Evolutionary conservation across 148 eudicot genomes (phyloP).

Genomic region (Tetragonia tetragonoides): DNA sequence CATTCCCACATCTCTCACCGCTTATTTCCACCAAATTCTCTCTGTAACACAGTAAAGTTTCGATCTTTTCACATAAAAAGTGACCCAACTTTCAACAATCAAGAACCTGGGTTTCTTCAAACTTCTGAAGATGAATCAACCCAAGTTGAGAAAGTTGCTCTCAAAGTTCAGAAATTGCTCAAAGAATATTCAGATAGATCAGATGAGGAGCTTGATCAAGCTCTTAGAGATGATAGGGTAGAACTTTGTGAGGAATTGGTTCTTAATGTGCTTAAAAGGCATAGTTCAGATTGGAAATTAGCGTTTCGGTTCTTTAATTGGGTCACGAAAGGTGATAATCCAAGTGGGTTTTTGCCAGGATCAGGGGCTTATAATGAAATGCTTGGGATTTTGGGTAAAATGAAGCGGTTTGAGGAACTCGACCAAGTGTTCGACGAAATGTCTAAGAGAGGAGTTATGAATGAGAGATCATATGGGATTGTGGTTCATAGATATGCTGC

Average conservation of each 20-base stretch:
- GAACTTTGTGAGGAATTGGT: constrained; percentile 48
- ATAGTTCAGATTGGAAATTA: constrained; percentile 63
- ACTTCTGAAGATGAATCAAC: constrained; percentile 4
- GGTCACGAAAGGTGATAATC: constrained; percentile 34
- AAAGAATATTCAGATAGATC: constrained; percentile 28
- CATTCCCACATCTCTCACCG: constrained; percentile 9
- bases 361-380: constrained; percentile 55
- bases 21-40: neutral
- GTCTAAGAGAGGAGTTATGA: constrained; percentile 47
- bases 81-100: constrained; percentile 4
- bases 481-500: constrained; percentile 66
- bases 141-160: constrained; percentile 26
- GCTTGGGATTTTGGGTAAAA: constrained; percentile 65
- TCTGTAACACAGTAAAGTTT: constrained; percentile 2
- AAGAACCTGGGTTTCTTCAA: constrained; percentile 9
- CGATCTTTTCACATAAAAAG: constrained; percentile 19
- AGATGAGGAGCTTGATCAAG: constrained; percentile 35
- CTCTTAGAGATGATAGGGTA: constrained; percentile 33
- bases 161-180: constrained; percentile 46
- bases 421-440: constrained; percentile 68
- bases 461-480: constrained; percentile 62
- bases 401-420: constrained; percentile 51
- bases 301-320: constrained; percentile 69
- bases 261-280: constrained; percentile 56
- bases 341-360: constrained; percentile 43